Evolutionary conservation across 2,329 filamentous ascomycete genomes (phyloP).

Genomic region (Alternaria brassicae): DNA sequence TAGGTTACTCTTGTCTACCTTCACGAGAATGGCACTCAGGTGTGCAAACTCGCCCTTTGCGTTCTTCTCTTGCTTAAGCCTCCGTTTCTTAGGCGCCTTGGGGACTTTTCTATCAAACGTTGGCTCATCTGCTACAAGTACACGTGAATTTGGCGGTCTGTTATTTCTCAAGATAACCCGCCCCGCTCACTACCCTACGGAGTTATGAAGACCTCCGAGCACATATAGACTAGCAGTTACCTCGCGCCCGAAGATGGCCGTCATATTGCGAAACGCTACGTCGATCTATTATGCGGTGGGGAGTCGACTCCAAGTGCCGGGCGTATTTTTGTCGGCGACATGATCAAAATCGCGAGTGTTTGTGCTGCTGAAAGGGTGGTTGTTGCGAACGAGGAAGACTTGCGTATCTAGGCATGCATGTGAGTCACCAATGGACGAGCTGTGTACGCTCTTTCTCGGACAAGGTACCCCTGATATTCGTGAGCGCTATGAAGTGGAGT

Average conservation of each 20-base stretch:
- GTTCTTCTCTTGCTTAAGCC: background rate
- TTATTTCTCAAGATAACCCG: background rate
- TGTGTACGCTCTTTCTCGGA: background rate
- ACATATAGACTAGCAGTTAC: background rate
- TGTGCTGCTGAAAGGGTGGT: no score
- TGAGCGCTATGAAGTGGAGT: background rate
- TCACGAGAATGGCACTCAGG: background rate
- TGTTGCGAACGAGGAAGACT: no score
- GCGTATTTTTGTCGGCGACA: no score
- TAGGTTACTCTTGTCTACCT: background rate
- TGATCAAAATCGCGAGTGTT: no score
- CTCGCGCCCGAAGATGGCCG: background rate
- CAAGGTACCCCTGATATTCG: background rate
- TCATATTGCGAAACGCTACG: background rate
- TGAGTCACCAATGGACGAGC: no score
- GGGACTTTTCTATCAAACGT: background rate
- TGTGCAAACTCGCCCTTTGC: background rate
- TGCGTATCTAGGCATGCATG: no score
- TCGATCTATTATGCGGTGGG: no score
- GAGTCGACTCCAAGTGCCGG: no score
- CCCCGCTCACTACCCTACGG: background rate
- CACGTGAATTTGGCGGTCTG: background rate
- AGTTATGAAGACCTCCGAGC: background rate
- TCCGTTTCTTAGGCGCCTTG: background rate
- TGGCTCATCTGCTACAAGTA: background rate